Conservation (phyloP, 352 stramenopile genomes). For the Stramenopiles sp. region DNA sequence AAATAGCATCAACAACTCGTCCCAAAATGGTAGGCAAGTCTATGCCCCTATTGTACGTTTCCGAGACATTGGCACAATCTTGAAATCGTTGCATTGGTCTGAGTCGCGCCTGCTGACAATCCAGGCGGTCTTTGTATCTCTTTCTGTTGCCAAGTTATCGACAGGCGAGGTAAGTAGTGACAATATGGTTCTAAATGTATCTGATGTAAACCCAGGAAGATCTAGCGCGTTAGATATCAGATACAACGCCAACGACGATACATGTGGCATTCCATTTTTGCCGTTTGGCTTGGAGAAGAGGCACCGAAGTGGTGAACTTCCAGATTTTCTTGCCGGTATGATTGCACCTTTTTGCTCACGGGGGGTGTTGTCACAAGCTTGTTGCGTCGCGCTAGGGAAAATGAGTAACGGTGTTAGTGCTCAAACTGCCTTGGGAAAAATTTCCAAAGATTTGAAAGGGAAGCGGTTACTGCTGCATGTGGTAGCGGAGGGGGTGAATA, state of each 20-base stretch:
- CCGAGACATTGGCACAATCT: not conserved
- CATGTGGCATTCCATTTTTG: not conserved
- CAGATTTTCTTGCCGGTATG: not conserved
- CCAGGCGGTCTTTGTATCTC: not conserved
- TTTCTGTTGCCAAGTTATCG: not conserved
- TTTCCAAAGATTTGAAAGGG: not conserved
- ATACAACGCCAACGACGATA: not conserved
- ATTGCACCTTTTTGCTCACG: not conserved
- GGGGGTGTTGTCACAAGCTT: not conserved
- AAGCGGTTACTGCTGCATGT: not conserved
- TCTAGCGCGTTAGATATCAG: not conserved
- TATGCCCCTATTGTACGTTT: not conserved
- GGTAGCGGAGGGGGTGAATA: no score
- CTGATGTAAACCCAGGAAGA: not conserved
- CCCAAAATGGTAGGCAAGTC: no score
- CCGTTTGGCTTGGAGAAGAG: not conserved
- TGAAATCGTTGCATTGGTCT: not conserved
- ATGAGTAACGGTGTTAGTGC: not conserved
- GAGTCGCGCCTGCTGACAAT: not conserved
- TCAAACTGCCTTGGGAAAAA: not conserved
- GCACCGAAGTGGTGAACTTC: not conserved
- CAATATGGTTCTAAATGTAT: not conserved
- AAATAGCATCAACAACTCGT: no score
- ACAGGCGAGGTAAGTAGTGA: not conserved
- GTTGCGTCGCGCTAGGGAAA: not conserved